A percentile compares a stretch with the other conserved stretches of the same genome.
Evolutionary conservation across 2,329 filamentous ascomycete genomes (phyloP).

Genomic region (Elsinoe perseae): DNA sequence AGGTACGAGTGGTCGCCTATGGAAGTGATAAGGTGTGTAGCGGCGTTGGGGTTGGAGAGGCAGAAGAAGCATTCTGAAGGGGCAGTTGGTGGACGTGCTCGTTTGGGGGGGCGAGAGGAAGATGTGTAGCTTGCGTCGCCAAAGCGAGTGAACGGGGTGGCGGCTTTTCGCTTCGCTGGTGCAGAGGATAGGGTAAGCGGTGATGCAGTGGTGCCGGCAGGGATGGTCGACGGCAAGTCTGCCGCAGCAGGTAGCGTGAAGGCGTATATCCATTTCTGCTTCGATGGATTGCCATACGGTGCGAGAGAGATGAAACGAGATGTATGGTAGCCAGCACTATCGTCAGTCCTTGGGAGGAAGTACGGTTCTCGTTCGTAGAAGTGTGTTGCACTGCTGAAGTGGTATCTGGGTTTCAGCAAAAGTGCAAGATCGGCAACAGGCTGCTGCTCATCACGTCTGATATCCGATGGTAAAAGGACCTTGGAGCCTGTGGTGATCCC

Average conservation of each 20-base stretch:
- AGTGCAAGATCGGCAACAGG: conserved; percentile 72
- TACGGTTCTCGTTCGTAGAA: conserved; percentile 94
- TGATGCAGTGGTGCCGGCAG: conserved; percentile 64
- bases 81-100: conserved; percentile 31
- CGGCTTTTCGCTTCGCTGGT: conserved; percentile 46
- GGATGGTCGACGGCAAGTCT: conserved; percentile 53
- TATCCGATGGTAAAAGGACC: conserved; percentile 44
- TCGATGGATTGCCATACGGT: conserved; percentile 63
- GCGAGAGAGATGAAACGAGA: conserved; percentile 91
- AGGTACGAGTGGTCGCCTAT: conserved; percentile 84
- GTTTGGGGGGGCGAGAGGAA: conserved; percentile 29
- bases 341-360: conserved; percentile 54
- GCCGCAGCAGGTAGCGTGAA: conserved; percentile 55
- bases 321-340: conserved; percentile 50
- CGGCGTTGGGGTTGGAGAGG: conserved; percentile 74
- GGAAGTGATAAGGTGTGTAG: conserved; percentile 79
- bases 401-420: conserved; percentile 80
- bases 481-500: conserved; percentile 63
- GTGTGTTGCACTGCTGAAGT: conserved; percentile 65
- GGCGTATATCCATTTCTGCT: conserved; percentile 74
- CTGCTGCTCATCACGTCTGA: conserved; percentile 44
- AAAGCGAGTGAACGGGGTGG: conserved; percentile 48
- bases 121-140: conserved; percentile 31
- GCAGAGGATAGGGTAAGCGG: conserved; percentile 51
- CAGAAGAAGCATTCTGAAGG: conserved; percentile 92